A percentile compares a stretch with the other conserved stretches of the same genome.
Conservation (phyloP, 768 basidiomycete species). For the Collybia sp. region DNA sequence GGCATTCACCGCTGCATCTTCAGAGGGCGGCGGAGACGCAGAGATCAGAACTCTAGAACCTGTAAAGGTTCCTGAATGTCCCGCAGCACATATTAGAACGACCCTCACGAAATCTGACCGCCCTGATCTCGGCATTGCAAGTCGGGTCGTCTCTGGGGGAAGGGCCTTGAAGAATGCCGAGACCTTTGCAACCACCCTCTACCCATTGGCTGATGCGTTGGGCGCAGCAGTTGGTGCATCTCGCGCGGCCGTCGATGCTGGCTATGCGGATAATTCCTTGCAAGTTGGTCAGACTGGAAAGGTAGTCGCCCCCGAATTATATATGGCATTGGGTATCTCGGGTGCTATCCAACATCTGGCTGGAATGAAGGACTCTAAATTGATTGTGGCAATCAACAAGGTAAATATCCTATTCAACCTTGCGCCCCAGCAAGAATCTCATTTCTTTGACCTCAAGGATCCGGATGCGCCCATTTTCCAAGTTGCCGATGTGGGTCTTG, state of each 20-base stretch:
- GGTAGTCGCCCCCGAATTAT: slow-evolving; percentile 94
- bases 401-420: slow-evolving; percentile 26
- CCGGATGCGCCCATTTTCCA: slow-evolving; percentile 99
- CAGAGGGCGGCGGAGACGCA: slow-evolving; percentile 48
- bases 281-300: slow-evolving; percentile 99
- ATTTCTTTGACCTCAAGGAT: slow-evolving; percentile 47
- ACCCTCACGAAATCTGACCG: slow-evolving; percentile 86
- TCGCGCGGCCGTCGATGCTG: slow-evolving; percentile 95
- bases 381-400: slow-evolving; percentile 98
- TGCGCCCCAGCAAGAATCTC: slow-evolving; percentile 2
- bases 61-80: slow-evolving; percentile 52
- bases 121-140: slow-evolving; percentile 86
- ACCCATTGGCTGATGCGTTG: slow-evolving; percentile 89
- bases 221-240: slow-evolving; percentile 98
- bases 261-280: slow-evolving; percentile 95
- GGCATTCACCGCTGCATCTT: slow-evolving; percentile 70
- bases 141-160: slow-evolving; percentile 90
- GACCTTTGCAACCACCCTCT: slow-evolving; percentile 81
- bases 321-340: slow-evolving; percentile 95
- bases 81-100: slow-evolving; percentile 64
- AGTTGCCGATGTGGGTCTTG: slow-evolving; percentile 92
- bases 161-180: slow-evolving; percentile 92
- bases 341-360: slow-evolving; percentile 99
- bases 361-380: slow-evolving; percentile 98
- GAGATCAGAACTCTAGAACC: slow-evolving; percentile 60